A percentile compares a stretch with the other conserved stretches of the same genome.
Conservation (phyloP, 2,329 filamentous ascomycete genomes). For the Fusarium brevicatenulatum region DNA sequence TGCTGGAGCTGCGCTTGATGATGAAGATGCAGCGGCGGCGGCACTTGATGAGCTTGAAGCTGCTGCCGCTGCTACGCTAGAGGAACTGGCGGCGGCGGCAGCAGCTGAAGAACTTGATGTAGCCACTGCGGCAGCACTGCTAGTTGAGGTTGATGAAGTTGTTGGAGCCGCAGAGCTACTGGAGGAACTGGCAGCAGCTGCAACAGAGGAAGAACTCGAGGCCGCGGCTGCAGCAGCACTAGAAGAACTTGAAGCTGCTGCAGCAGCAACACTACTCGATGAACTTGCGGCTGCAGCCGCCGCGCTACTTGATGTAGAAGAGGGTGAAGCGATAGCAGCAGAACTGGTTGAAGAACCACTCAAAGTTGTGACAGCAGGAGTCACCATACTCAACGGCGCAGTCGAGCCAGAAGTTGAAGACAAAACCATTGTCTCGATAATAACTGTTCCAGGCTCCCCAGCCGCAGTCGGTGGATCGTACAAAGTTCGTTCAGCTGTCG, state of each 20-base stretch:
- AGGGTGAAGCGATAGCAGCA: neutral
- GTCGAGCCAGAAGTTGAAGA: neutral
- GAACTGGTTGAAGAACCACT: neutral
- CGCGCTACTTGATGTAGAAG: neutral
- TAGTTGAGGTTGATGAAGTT: neutral
- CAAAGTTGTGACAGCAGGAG: neutral
- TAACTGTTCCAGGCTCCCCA: slow-evolving; percentile 16
- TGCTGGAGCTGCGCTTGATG: neutral
- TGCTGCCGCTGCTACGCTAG: neutral
- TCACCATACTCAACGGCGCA: neutral
- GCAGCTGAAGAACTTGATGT: neutral
- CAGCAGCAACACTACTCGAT: neutral
- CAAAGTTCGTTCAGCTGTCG: slow-evolving; percentile 3
- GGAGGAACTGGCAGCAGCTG: neutral
- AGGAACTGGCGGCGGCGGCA: neutral
- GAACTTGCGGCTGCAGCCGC: neutral
- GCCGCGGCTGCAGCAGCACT: neutral
- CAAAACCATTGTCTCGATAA: slow-evolving; percentile 2
- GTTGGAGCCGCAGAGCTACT: neutral
- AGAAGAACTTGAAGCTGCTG: neutral
- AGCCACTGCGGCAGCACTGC: neutral
- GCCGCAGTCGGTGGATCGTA: slow-evolving; percentile 10
- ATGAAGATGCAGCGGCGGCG: neutral
- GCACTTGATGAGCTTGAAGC: neutral
- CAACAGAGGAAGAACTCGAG: neutral